These are phyloP conservation scores for Kodamaea derodonti DNA, from an alignment of 1,139 yeast genomes.

Conservation along the genomic window DNA sequence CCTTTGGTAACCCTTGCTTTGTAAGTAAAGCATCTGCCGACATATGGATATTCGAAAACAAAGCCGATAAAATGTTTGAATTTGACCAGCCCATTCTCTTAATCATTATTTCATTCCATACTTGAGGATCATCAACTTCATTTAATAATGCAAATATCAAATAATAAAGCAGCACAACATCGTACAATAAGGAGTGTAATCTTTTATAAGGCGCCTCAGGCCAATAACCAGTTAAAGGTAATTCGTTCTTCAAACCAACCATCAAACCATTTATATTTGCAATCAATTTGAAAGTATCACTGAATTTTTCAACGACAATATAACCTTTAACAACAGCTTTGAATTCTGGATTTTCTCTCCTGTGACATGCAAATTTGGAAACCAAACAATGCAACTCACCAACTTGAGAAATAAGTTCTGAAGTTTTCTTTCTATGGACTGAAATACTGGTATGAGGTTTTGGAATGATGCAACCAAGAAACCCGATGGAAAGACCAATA, in stretches of 20 bases:
- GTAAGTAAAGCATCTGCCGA: conserved; percentile 27
- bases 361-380: conserved; percentile 24
- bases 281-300: conserved; percentile 21
- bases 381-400: conserved; percentile 32
- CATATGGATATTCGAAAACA: conserved; percentile 33
- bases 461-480: conserved; percentile 31
- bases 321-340: conserved; percentile 22
- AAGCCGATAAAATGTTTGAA: conserved; percentile 27
- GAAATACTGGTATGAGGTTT: conserved; percentile 28
- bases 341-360: conserved; percentile 19
- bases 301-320: conserved; percentile 19
- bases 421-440: conserved; percentile 23
- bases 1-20: conserved; percentile 28
- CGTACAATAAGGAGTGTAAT: conserved; percentile 24
- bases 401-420: conserved; percentile 22
- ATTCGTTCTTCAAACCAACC: conserved; percentile 29
- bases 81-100: conserved; percentile 32
- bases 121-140: conserved; percentile 23
- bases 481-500: conserved; percentile 29
- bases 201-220: conserved; percentile 27
- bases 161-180: conserved; percentile 28
- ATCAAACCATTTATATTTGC: conserved; percentile 22
- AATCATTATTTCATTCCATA: conserved; percentile 27
- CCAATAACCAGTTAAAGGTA: conserved; percentile 34
- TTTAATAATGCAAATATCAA: conserved; percentile 23